Conservation (phyloP, 345 rosid species). For the Physaria fendleri region DNA sequence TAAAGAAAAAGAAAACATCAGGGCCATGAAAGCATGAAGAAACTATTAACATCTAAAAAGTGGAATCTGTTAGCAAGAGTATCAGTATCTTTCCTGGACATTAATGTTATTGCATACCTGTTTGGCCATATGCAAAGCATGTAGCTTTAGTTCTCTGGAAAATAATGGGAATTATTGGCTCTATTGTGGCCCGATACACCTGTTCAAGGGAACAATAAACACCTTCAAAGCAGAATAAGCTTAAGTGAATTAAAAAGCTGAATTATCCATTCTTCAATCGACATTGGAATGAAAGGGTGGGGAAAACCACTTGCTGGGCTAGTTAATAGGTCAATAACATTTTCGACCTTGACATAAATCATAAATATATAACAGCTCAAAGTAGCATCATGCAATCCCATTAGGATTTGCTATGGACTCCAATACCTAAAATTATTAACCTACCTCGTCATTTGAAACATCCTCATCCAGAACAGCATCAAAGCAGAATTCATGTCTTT, state of each 20-base stretch:
- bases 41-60: background rate
- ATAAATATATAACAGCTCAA: constrained; percentile 5
- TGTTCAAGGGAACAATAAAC: constrained; percentile 27
- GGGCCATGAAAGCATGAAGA: constrained; percentile 4
- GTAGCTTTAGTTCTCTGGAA: constrained; percentile 98
- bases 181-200: constrained; percentile 87
- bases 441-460: constrained; percentile 87
- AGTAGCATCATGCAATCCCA: constrained; percentile 4
- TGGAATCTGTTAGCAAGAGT: constrained; percentile 2
- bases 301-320: constrained; percentile 1
- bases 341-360: background rate
- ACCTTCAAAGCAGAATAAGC: constrained; percentile 4
- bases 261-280: background rate
- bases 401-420: background rate
- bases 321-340: background rate
- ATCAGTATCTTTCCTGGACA: background rate
- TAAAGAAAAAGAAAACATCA: constrained; percentile 11
- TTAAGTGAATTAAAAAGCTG: background rate
- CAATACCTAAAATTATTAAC: background rate
- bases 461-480: constrained; percentile 89
- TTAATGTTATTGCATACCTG: constrained; percentile 45
- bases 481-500: constrained; percentile 95
- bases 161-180: constrained; percentile 90
- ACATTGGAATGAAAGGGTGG: background rate
- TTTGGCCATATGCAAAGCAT: constrained; percentile 99